Evolutionary conservation across 495 filamentous ascomycete species (phyloP).

Genomic region (Lindgomyces ingoldianus): DNA sequence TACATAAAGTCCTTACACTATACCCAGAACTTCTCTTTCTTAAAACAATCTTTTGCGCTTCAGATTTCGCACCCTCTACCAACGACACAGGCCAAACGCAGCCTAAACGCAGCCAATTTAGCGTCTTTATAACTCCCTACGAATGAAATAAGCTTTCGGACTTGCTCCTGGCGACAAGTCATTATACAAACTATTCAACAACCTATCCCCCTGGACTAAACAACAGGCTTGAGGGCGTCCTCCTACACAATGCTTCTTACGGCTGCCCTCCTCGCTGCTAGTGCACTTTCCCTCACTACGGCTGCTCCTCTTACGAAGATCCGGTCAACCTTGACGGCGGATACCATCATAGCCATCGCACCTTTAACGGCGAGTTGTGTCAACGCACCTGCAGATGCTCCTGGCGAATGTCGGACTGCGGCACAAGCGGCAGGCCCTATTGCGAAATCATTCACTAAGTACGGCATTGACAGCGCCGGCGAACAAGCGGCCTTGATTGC

Average conservation of each 20-base stretch:
- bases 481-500: constrained; percentile 43
- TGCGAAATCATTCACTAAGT: constrained; percentile 56
- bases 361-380: constrained; percentile 53
- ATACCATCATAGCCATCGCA: constrained; percentile 55
- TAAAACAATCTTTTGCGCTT: no score
- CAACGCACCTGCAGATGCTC: constrained; percentile 45
- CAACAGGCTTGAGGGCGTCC: background rate
- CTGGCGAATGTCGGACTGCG: constrained; percentile 68
- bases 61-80: no score
- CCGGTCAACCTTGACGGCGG: constrained; percentile 42
- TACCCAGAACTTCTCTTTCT: no score
- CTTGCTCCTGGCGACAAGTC: background rate
- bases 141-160: no score
- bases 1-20: no score
- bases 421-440: constrained; percentile 61
- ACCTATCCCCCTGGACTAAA: background rate
- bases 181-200: background rate
- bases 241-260: constrained; percentile 6
- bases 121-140: no score
- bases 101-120: no score
- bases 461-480: constrained; percentile 50
- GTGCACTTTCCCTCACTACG: background rate
- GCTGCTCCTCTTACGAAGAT: background rate
- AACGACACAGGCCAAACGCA: no score
- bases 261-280: background rate